Evolutionary conservation across 2,329 filamentous ascomycete species (phyloP).

Genomic region (Akanthomyces uredinophilus): DNA sequence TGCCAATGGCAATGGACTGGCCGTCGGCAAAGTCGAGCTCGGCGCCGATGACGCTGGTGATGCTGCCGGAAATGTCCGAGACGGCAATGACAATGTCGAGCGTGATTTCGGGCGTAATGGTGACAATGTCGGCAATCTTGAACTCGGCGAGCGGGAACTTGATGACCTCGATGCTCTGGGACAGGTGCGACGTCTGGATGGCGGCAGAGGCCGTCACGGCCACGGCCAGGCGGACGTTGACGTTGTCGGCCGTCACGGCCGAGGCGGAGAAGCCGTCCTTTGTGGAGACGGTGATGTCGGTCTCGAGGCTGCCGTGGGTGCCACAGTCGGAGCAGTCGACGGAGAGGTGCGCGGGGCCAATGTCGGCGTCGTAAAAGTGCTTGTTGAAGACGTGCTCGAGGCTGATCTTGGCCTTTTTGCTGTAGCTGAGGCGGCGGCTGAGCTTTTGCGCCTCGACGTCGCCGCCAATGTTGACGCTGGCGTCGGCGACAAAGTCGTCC

Average conservation of each 20-base stretch:
- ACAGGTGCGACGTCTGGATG: constrained; percentile 8
- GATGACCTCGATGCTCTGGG: constrained; percentile 4
- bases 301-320: constrained; percentile 12
- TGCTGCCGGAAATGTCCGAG: constrained; percentile 11
- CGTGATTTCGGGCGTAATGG: constrained; percentile 13
- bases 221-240: constrained; percentile 12
- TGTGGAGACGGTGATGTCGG: constrained; percentile 14
- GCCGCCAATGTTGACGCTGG: constrained; percentile 12
- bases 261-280: constrained; percentile 13
- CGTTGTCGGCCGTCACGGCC: constrained; percentile 10
- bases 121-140: constrained; percentile 14
- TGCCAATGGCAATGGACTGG: constrained; percentile 13
- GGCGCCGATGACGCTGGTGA: constrained; percentile 13
- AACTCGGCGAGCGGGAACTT: constrained; percentile 12
- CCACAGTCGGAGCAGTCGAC: constrained; percentile 16
- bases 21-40: constrained; percentile 14
- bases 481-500: constrained; percentile 12
- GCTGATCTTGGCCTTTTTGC: constrained; percentile 15
- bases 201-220: constrained; percentile 13
- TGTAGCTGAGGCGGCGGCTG: constrained; percentile 8
- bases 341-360: constrained; percentile 14
- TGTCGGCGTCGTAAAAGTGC: constrained; percentile 15
- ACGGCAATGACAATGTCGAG: constrained; percentile 9
- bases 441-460: neutral
- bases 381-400: constrained; percentile 15